Evolutionary conservation across 306 rosid genomes (phyloP).

Genomic region (Comarum palustre): DNA sequence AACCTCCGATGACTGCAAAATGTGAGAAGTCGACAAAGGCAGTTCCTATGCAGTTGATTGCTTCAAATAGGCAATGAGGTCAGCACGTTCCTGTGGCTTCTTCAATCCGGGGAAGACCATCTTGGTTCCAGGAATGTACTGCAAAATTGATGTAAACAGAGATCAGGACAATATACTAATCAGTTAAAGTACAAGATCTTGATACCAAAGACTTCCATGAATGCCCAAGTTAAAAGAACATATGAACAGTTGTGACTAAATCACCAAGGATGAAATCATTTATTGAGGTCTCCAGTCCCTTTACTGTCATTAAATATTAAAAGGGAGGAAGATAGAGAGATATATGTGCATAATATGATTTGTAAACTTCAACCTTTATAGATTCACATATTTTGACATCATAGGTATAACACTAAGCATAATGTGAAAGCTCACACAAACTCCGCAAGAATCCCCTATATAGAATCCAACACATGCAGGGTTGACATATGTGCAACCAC

Average conservation of each 20-base stretch:
- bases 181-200: too few species aligned
- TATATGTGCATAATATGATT: not conserved
- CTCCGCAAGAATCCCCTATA: not conserved
- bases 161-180: slow-evolving; percentile 9
- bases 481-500: not conserved
- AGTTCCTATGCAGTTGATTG: slow-evolving; percentile 54
- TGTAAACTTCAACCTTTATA: not conserved
- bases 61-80: slow-evolving; percentile 90
- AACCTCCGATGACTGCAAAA: slow-evolving; percentile 41
- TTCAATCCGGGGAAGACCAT: slow-evolving; percentile 96
- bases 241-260: not conserved
- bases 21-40: slow-evolving; percentile 6
- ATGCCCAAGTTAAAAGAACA: not conserved
- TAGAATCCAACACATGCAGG: not conserved
- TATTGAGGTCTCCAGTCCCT: not conserved
- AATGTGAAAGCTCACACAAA: not conserved
- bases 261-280: too few species aligned
- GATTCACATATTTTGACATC: not conserved
- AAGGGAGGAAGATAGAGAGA: not conserved
- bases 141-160: slow-evolving; percentile 29
- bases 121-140: slow-evolving; percentile 96
- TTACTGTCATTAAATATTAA: not conserved
- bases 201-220: too few species aligned
- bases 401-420: not conserved
- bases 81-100: slow-evolving; percentile 96